Conservation (phyloP, 345 rosid species). For the Rhodamnia argentea region DNA sequence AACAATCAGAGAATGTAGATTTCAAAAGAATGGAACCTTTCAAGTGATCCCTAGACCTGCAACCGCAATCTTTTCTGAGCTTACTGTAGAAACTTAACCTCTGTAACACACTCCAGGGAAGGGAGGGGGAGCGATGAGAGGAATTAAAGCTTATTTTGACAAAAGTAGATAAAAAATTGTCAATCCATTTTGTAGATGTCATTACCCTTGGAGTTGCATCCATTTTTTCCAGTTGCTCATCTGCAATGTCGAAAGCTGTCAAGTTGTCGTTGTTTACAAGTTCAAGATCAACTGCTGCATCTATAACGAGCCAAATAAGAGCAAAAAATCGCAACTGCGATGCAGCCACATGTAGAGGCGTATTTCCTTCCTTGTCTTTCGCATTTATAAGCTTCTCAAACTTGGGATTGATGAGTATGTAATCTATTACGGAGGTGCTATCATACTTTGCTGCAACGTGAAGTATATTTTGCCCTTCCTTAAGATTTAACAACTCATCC, state of each 20-base stretch:
- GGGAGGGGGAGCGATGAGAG: too few species aligned
- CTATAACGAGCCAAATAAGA: neutral
- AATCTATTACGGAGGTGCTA: neutral
- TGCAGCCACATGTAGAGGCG: neutral
- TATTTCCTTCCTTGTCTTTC: neutral
- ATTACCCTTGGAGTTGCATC: neutral
- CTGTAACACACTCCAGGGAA: too few species aligned
- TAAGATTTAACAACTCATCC: neutral
- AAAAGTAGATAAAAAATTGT: neutral
- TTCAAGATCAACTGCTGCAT: neutral
- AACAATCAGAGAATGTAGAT: too few species aligned
- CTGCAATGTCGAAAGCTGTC: neutral
- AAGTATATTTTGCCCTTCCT: neutral
- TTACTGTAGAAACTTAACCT: too few species aligned
- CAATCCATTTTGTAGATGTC: neutral
- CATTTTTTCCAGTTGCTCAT: too few species aligned
- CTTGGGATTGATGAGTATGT: neutral
- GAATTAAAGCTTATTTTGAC: too few species aligned
- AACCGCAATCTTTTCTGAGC: too few species aligned
- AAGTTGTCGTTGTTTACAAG: neutral
- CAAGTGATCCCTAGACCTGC: too few species aligned
- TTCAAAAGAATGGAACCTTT: too few species aligned
- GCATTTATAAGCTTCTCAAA: neutral
- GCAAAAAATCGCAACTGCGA: rapidly evolving
- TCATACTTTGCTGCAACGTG: neutral